Percentiles rank a stretch among this genome's conserved stretches.
phyloP scores from a whole-genome alignment of 208 protist genomes.

The Wallacemonas collosoma region DNA sequence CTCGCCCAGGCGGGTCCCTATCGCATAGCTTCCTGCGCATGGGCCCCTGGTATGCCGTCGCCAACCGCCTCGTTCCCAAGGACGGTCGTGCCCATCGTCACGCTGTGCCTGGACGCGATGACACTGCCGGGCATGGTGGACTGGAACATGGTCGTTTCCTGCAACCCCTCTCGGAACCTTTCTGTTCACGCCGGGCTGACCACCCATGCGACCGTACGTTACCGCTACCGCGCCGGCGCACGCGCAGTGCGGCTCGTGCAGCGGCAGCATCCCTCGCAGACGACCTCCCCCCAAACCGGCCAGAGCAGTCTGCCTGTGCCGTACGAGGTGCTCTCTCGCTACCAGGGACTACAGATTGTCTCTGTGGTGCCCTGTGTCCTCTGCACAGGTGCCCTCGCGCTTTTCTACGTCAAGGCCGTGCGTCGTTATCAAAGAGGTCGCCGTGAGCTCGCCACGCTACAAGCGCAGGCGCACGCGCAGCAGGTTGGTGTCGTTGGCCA shows the following conservation, averaged over 20 bases:
- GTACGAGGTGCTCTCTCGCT: neutral
- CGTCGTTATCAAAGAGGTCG: neutral
- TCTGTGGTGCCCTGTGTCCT: neutral
- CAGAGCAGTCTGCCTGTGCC: neutral
- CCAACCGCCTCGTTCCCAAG: neutral
- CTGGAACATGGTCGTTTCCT: neutral
- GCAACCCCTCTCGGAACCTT: neutral
- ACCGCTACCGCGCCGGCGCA: neutral
- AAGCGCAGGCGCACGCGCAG: neutral
- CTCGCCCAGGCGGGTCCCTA: neutral
- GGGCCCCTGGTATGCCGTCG: neutral
- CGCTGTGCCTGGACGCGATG: neutral
- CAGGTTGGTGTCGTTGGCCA: slow-evolving; percentile 1
- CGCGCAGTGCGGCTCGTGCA: neutral
- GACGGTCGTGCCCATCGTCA: neutral
- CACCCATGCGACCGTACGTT: neutral
- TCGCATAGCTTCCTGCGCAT: neutral
- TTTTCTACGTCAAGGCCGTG: neutral
- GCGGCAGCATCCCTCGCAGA: neutral
- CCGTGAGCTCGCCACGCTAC: neutral
- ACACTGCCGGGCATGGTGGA: neutral
- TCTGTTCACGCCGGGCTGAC: too few species aligned
- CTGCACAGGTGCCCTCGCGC: neutral
- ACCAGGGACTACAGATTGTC: neutral
- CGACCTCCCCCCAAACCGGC: neutral